These are phyloP conservation scores for Primulina tabacum DNA, from an alignment of 257 asterid genomes.

Conservation along the genomic window DNA sequence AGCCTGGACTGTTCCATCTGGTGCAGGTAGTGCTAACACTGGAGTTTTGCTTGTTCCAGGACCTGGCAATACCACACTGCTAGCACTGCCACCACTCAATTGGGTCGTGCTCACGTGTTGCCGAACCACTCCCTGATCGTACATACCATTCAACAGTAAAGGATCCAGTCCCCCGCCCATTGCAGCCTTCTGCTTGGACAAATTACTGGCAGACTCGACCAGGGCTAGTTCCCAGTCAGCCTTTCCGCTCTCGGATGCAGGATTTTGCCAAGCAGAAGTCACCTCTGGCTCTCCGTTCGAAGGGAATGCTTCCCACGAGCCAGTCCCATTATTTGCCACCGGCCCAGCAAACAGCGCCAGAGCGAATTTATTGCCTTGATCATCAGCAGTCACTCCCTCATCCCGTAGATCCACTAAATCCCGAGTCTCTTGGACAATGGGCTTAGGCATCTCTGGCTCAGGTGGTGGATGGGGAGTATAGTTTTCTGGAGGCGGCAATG, in stretches of 20 bases:
- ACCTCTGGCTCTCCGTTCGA: slow-evolving; percentile 25
- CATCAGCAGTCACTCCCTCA: slow-evolving; percentile 49
- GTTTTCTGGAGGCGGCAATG: slow-evolving; percentile 62
- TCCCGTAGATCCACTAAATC: slow-evolving; percentile 48
- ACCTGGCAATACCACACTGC: background rate
- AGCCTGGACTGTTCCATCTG: slow-evolving; percentile 64
- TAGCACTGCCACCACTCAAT: background rate
- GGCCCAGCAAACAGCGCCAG: slow-evolving; percentile 78
- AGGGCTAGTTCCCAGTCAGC: slow-evolving; percentile 89
- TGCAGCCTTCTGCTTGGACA: slow-evolving; percentile 64
- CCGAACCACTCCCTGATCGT: slow-evolving; percentile 75
- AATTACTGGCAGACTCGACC: slow-evolving; percentile 70
- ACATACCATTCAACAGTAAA: slow-evolving; percentile 55
- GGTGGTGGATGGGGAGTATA: slow-evolving; percentile 37
- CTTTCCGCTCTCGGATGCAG: slow-evolving; percentile 73
- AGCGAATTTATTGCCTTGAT: slow-evolving; percentile 74
- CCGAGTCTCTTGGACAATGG: slow-evolving; percentile 41
- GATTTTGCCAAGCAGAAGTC: slow-evolving; percentile 29
- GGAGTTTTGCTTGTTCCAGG: background rate
- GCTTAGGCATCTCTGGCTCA: slow-evolving; percentile 54
- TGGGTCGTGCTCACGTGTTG: slow-evolving; percentile 56
- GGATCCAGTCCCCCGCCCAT: slow-evolving; percentile 59
- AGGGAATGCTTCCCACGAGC: slow-evolving; percentile 84
- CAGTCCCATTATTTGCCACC: slow-evolving; percentile 40
- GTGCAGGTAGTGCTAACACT: slow-evolving; percentile 19